Evolutionary conservation across 1,139 yeast genomes (phyloP), one percentile per base, ranked within the genome.

Genomic region (Kluyveromyces sp.): DNA sequence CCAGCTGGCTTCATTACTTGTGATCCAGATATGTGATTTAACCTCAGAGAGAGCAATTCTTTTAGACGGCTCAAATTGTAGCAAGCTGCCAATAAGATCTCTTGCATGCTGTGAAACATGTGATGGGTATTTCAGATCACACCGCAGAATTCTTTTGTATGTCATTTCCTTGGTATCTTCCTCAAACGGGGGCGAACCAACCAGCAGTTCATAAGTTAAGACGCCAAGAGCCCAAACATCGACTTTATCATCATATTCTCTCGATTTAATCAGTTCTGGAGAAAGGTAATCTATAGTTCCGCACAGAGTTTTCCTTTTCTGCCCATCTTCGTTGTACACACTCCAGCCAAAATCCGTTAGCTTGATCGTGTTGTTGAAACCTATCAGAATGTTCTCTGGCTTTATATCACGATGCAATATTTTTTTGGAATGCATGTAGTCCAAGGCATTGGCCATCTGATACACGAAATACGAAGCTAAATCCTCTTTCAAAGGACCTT

Each of bases 341-440:
- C 95, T 84, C 97, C 97, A 92, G 11, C 98, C 98, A 64, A 92
- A 92, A 64, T 92, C 98, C 36, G 96, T 83, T 36, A 92, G 73
- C 58, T 87, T 88, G 41, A 89, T 71, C 31, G 73, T 71, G 53
- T 87, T 84, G 57, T 85, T 77, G 44, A 79, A 73, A 4, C 87
- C 85, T 8, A 89, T 67, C 42, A 89, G 66, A 41, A 89, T 83
- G 55, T 89, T 89, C 60, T 89, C 97, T 0, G 96, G 96, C 61
- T 89, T 89, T 51, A 89, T 76, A 61, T 89, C 98, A 47, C 98
- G 73, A 59, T 92, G 98, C 29, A 92, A 84, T 38, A 89, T 80
- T 52, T 81, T 77, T 55, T 82, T 83, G 36, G 75, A 68, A 65
- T 89, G 97, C 53, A 92, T 68, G 58, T 87, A 85, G 12, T 70